Evolutionary conservation across 176 grass and related monocot species (phyloP).

Genomic region (Hsuehochloa calcarea): DNA sequence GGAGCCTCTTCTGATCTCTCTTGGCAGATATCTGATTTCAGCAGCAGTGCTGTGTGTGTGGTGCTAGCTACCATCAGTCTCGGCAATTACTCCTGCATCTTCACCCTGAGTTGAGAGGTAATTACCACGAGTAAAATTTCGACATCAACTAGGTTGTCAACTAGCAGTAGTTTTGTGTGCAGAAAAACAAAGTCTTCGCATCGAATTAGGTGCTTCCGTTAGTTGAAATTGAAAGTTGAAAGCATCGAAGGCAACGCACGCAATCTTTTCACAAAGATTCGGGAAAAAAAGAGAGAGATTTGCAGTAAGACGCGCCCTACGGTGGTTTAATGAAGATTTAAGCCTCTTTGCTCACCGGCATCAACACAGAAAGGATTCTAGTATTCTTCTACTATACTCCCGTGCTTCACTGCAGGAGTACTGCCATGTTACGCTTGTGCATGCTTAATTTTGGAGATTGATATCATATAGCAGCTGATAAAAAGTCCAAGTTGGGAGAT

Average conservation of each 20-base stretch:
- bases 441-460: background rate
- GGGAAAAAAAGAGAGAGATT: background rate
- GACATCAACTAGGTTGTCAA: background rate
- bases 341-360: background rate
- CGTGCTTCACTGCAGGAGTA: background rate
- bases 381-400: background rate
- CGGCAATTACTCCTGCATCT: background rate
- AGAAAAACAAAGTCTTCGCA: background rate
- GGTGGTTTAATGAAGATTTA: constrained; percentile 6
- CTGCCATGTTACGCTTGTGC: background rate
- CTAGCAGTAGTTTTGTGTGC: background rate
- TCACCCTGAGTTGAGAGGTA: background rate
- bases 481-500: constrained; percentile 15
- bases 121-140: background rate
- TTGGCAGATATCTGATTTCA: constrained; percentile 11
- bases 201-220: background rate
- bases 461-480: background rate
- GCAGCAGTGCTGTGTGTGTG: background rate
- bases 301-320: constrained; percentile 26
- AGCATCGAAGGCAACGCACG: background rate
- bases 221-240: background rate
- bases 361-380: background rate
- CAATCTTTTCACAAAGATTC: constrained; percentile 2
- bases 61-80: background rate
- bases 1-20: constrained; percentile 5